Evolutionary conservation across 1,139 yeast genomes (phyloP).

Genomic region (Debaryomyces robertsiae): DNA sequence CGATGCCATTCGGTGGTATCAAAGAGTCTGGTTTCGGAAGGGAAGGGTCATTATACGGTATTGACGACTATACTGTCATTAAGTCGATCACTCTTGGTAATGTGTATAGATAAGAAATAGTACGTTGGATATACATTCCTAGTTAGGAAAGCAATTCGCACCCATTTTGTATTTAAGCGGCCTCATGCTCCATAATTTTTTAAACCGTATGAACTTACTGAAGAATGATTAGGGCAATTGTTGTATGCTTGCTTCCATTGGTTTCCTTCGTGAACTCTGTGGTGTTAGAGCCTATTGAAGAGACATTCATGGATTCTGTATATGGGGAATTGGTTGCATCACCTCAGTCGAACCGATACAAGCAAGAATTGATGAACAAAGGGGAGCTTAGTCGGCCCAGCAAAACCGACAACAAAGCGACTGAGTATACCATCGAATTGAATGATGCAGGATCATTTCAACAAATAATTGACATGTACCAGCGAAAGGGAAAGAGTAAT

Average conservation of each 20-base stretch:
- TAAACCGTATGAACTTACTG: too few relatives aligned
- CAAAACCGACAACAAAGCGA: not conserved
- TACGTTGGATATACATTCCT: conserved; percentile 8
- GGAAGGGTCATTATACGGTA: conserved; percentile 51
- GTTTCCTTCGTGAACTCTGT: not conserved
- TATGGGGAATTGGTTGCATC: conserved; percentile 21
- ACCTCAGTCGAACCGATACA: conserved; percentile 8
- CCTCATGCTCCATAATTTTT: not conserved
- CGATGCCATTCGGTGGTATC: conserved; percentile 53
- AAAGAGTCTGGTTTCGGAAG: conserved; percentile 53
- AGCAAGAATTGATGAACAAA: conserved; percentile 5
- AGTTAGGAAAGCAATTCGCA: conserved; percentile 7
- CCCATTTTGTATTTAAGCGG: conserved; percentile 6
- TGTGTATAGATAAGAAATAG: conserved; percentile 25
- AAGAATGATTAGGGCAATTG: not conserved
- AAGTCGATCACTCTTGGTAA: conserved; percentile 45
- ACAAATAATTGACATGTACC: conserved; percentile 5
- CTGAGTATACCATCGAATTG: conserved; percentile 3
- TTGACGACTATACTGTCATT: conserved; percentile 46
- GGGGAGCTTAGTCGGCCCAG: conserved; percentile 2
- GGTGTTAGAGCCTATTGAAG: not conserved
- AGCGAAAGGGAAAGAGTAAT: conserved; percentile 4
- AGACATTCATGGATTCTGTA: conserved; percentile 23
- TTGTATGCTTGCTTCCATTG: conserved; percentile 1
- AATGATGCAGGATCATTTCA: conserved; percentile 1